A percentile compares a stretch with the other conserved stretches of the same genome.
phyloP scores from a whole-genome alignment of 192 early-diverging fungal species.

The Coemansia sp. region DNA sequence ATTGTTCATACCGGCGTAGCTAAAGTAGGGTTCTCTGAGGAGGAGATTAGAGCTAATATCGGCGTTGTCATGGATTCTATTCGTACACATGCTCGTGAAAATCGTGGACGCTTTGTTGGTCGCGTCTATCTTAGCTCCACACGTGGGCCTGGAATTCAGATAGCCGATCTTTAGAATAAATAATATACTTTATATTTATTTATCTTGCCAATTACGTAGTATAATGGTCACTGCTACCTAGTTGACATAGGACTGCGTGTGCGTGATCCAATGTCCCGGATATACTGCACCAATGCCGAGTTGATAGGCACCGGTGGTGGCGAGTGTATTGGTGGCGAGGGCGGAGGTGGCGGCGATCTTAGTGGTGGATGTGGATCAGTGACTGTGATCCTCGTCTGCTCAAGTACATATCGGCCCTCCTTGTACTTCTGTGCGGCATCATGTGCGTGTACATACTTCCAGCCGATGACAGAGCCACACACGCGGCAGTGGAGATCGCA shows the following conservation, averaged over 20 bases:
- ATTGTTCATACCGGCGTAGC: slow-evolving; percentile 68
- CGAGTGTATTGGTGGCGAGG: not conserved
- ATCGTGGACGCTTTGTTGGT: slow-evolving; percentile 57
- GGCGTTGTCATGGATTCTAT: slow-evolving; percentile 64
- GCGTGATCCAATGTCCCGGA: slow-evolving; percentile 13
- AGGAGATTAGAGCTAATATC: slow-evolving; percentile 58
- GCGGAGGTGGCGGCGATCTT: not conserved
- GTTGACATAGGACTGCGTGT: slow-evolving; percentile 5
- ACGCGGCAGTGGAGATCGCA: slow-evolving; percentile 43
- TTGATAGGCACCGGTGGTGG: slow-evolving; percentile 17
- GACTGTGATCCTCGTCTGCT: slow-evolving; percentile 32
- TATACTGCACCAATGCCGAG: slow-evolving; percentile 9
- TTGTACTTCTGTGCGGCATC: slow-evolving; percentile 50
- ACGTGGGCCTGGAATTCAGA: slow-evolving; percentile 67
- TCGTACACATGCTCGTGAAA: slow-evolving; percentile 58
- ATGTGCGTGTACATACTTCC: slow-evolving; percentile 47
- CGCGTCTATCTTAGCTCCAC: slow-evolving; percentile 70
- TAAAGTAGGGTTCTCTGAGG: slow-evolving; percentile 37
- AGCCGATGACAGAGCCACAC: slow-evolving; percentile 39
- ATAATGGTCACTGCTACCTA: not conserved
- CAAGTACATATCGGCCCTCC: slow-evolving; percentile 51
- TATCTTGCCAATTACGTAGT: not conserved
- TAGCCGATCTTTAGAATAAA: slow-evolving; percentile 53
- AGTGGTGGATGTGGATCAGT: slow-evolving; percentile 5
- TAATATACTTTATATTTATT: not conserved